Evolutionary conservation across 2,329 filamentous ascomycete species (phyloP), one percentile per base, ranked within the genome.

Genomic region (Trichoderma pleuroti): DNA sequence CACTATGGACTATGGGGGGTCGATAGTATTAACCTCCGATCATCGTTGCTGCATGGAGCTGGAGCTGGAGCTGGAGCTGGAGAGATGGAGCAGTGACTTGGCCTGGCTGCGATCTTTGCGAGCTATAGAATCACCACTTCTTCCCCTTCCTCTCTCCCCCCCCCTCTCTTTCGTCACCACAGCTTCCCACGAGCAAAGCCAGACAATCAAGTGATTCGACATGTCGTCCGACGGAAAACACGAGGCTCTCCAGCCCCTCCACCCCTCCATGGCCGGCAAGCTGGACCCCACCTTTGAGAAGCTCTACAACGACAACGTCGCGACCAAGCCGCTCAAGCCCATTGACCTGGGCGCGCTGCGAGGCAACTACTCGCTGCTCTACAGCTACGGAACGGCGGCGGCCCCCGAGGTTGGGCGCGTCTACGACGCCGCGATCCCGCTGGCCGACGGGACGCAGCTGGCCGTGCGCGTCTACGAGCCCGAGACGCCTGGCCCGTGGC

Each of bases 171-270:
- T 52, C n/a, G 21, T 26, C 54, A 32, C 14, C 26, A 34, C 56
- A 9, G n/a, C 36, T 3, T 3, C 21, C 10, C 12, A 18, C 12
- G n/a, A 59, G 5, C 8, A 30, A 30, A 30, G 16, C 9, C 11
- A 49, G 28, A 11, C 16, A 12, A 30, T 0, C 1, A 56, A 49
- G 2, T 10, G 14, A 9, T 8, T 28, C n/a, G 54, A 10, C 32
- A 71, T 71, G 70, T 16, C 70, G n/a, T 64, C 72, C n/a, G 62
- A 71, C 18, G 57, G 26, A 42, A 76, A 72, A 67, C 81, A 84
- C 74, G 83, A 84, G 76, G 81, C 81, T 26, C 79, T 86, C 62
- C 85, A 86, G 75, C 83, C 84, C 24, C 80, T 86, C 68, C 83
- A 84, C 73, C 82, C 84, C 24, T 81, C 82, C 6, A 80, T 86